phyloP scores from a whole-genome alignment of 192 early-diverging fungal species.

The Fimicolochytrium jonesii region DNA sequence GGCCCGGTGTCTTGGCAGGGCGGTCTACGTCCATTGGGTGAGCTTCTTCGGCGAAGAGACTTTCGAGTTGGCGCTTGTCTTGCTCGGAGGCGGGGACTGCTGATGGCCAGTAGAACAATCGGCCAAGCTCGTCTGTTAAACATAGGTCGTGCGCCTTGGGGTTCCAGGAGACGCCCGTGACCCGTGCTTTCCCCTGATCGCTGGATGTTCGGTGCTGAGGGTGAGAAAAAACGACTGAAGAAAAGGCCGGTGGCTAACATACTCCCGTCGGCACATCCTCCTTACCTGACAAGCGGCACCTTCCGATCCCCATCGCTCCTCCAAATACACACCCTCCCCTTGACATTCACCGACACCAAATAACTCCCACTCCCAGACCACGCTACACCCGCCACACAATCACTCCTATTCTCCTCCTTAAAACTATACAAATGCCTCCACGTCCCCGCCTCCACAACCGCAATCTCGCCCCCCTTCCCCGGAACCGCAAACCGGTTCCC shows the following conservation, averaged over 20 bases:
- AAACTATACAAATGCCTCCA: slow-evolving; percentile 27
- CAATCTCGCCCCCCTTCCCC: slow-evolving; percentile 28
- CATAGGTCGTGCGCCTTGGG: slow-evolving; percentile 20
- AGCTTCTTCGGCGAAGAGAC: slow-evolving; percentile 46
- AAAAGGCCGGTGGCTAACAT: too few species aligned
- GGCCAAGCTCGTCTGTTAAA: slow-evolving; percentile 16
- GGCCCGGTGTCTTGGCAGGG: too few species aligned
- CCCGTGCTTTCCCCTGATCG: background rate
- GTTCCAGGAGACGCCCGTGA: slow-evolving; percentile 27
- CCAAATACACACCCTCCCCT: slow-evolving; percentile 63
- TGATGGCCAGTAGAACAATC: slow-evolving; percentile 17
- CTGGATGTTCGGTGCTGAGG: background rate
- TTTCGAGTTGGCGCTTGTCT: slow-evolving; percentile 9
- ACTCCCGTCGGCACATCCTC: too few species aligned
- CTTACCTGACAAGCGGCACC: slow-evolving; percentile 12
- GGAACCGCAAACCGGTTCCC: slow-evolving; percentile 59
- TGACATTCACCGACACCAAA: slow-evolving; percentile 43
- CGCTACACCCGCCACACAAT: slow-evolving; percentile 38
- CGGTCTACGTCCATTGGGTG: background rate
- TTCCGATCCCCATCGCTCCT: slow-evolving; percentile 24
- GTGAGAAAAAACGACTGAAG: too few species aligned
- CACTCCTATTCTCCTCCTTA: slow-evolving; percentile 14
- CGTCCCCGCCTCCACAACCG: slow-evolving; percentile 24
- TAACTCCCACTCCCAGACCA: slow-evolving; percentile 68
- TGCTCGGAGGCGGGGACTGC: slow-evolving; percentile 21